A percentile compares a stretch with the other conserved stretches of the same genome.
These are phyloP conservation scores for Penicillium bovifimosum DNA, from an alignment of 495 filamentous ascomycete species.

Conservation along the genomic window DNA sequence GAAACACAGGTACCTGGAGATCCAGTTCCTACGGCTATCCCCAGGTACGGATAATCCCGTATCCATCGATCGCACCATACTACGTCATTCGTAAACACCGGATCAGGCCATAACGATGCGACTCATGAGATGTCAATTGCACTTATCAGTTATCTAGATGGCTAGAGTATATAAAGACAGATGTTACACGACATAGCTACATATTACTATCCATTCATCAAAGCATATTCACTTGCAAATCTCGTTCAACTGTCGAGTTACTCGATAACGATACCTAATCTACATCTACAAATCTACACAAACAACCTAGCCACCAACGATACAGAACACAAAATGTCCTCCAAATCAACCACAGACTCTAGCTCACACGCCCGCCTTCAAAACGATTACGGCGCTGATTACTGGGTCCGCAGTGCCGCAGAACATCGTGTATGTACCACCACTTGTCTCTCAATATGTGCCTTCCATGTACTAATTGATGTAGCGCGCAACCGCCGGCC, in stretches of 20 bases:
- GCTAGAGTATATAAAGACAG: background rate
- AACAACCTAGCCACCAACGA: background rate
- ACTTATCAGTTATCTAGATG: too few relatives aligned
- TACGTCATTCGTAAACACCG: background rate
- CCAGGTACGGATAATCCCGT: background rate
- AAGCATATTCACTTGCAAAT: too few relatives aligned
- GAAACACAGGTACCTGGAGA: too few relatives aligned
- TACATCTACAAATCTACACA: conserved; percentile 11
- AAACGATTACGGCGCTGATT: conserved; percentile 39
- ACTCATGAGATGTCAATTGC: too few relatives aligned
- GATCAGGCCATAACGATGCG: too few relatives aligned
- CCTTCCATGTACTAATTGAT: too few relatives aligned
- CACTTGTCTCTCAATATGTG: background rate
- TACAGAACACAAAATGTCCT: conserved; percentile 4
- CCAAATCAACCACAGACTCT: background rate
- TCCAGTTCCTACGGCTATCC: too few relatives aligned
- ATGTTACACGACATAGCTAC: background rate
- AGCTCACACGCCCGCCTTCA: conserved; percentile 25
- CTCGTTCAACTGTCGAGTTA: background rate
- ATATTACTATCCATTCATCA: too few relatives aligned
- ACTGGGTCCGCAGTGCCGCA: conserved; percentile 29
- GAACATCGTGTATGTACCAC: conserved; percentile 22
- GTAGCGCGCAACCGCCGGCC: conserved; percentile 31
- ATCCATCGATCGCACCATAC: background rate
- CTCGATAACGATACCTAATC: background rate